These are phyloP conservation scores for Ajuga chamaepitys DNA, from an alignment of 257 asterid genomes.

Conservation along the genomic window DNA sequence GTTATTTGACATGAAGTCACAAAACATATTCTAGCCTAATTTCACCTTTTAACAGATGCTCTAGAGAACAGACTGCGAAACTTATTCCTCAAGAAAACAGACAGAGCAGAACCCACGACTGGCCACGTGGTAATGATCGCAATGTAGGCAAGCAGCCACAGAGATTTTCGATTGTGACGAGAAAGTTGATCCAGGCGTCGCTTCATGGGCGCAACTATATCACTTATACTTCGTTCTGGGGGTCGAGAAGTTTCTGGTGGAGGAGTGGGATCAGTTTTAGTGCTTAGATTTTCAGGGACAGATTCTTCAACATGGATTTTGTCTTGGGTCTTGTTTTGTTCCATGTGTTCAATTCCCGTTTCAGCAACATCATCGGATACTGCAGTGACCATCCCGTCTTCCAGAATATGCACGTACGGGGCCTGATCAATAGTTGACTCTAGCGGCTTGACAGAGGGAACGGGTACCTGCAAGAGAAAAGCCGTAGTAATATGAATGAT, in stretches of 20 bases:
- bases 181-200: conserved; percentile 49
- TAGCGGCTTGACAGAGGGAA: conserved; percentile 27
- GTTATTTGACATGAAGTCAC: not conserved
- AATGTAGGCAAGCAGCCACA: conserved; percentile 69
- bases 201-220: conserved; percentile 33
- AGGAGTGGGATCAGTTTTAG: not conserved
- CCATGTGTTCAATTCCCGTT: conserved; percentile 11
- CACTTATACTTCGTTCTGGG: conserved; percentile 14
- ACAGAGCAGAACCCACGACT: conserved; percentile 47
- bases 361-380: conserved; percentile 23
- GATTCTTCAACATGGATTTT: not conserved
- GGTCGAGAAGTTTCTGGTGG: not conserved
- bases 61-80: conserved; percentile 22
- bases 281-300: conserved; percentile 1
- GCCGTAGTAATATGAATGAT: too few relatives aligned
- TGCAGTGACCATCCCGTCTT: conserved; percentile 54
- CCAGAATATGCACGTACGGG: conserved; percentile 42
- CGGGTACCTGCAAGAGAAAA: conserved; percentile 30
- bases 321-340: conserved; percentile 19
- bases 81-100: conserved; percentile 41
- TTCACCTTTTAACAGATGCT: conserved; percentile 21
- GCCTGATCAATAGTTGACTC: conserved; percentile 61
- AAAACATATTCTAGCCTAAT: not conserved
- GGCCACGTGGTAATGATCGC: conserved; percentile 80
- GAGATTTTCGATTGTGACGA: conserved; percentile 30